These are phyloP conservation scores for Thermomucor indicae-seudaticae DNA, from an alignment of 371 early-diverging fungal genomes.

Conservation along the genomic window DNA sequence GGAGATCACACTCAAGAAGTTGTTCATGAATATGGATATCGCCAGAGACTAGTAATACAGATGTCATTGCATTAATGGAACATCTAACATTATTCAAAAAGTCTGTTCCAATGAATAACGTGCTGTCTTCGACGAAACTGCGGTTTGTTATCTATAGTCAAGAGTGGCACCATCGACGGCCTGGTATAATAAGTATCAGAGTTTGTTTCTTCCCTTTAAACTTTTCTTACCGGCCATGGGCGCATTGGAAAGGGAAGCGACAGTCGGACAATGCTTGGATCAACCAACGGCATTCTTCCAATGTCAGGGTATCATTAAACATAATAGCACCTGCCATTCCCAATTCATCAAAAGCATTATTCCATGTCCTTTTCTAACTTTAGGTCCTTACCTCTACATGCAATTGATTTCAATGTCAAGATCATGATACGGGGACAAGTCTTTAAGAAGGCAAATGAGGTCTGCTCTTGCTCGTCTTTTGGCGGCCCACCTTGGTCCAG, in stretches of 20 bases:
- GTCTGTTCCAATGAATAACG: too few relatives aligned
- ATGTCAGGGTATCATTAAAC: conserved; percentile 65
- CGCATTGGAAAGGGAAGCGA: conserved; percentile 65
- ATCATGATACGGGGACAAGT: conserved; percentile 63
- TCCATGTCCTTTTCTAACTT: too few relatives aligned
- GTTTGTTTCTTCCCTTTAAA: not conserved
- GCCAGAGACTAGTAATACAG: too few relatives aligned
- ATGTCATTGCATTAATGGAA: too few relatives aligned
- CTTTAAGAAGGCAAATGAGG: conserved; percentile 7
- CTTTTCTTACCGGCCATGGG: conserved; percentile 51
- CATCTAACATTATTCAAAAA: too few relatives aligned
- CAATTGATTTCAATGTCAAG: conserved; percentile 69
- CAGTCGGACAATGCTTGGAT: conserved; percentile 50
- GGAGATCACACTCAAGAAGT: too few relatives aligned
- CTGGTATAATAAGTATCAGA: not conserved
- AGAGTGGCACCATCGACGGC: conserved; percentile 9
- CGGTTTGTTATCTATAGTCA: not conserved
- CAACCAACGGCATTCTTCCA: conserved; percentile 48
- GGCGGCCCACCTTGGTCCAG: conserved; percentile 10
- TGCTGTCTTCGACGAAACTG: too few relatives aligned
- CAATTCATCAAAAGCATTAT: conserved; percentile 3
- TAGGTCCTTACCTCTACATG: conserved; percentile 66
- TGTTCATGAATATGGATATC: too few relatives aligned
- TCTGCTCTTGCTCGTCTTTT: not conserved
- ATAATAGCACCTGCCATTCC: conserved; percentile 62